Conservation (phyloP, 768 basidiomycete species). For the Paxillus ammoniavirescens region DNA sequence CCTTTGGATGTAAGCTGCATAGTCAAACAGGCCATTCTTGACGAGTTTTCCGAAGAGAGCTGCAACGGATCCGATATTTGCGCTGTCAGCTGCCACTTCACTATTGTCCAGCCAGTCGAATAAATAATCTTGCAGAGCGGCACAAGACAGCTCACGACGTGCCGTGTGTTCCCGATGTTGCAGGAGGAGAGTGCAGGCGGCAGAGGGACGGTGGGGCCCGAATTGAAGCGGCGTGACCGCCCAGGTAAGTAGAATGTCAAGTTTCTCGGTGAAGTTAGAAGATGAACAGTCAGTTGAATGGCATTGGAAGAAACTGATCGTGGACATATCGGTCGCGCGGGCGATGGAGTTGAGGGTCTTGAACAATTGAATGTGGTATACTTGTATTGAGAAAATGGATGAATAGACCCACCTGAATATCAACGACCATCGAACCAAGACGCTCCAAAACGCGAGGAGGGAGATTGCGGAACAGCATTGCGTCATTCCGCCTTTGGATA, state of each 20-base stretch:
- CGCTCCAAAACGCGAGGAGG: constrained; percentile 59
- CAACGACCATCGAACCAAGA: constrained; percentile 59
- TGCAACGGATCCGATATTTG: constrained; percentile 59
- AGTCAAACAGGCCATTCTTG: constrained; percentile 69
- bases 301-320: constrained; percentile 57
- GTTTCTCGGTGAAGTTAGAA: constrained; percentile 58
- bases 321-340: constrained; percentile 56
- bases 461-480: constrained; percentile 69
- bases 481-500: constrained; percentile 75
- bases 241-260: constrained; percentile 78
- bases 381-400: neutral
- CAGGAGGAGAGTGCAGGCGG: constrained; percentile 65
- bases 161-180: constrained; percentile 65
- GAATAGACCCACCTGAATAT: constrained; percentile 42
- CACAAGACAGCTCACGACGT: constrained; percentile 56
- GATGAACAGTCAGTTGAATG: constrained; percentile 33
- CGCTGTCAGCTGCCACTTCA: constrained; percentile 54
- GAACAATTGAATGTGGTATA: neutral
- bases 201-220: constrained; percentile 78
- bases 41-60: constrained; percentile 72
- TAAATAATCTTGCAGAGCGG: constrained; percentile 69
- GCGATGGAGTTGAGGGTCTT: constrained; percentile 80
- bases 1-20: constrained; percentile 71
- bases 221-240: constrained; percentile 78
- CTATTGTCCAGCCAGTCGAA: constrained; percentile 81